Evolutionary conservation across 495 filamentous ascomycete genomes (phyloP).

Genomic region (Neurospora sp.): DNA sequence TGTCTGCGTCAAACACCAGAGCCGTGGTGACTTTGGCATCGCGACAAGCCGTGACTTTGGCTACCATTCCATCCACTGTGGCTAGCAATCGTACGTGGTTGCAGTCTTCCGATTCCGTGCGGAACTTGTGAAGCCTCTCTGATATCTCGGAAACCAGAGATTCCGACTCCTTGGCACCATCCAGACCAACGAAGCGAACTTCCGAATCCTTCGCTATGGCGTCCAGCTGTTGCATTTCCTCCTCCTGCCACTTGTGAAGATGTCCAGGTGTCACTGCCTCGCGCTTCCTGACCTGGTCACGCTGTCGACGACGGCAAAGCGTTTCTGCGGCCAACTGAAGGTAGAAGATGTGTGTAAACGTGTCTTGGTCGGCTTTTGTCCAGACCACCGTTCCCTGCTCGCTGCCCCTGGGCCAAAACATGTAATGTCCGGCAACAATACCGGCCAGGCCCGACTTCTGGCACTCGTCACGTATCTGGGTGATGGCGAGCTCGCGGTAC

Average conservation of each 20-base stretch:
- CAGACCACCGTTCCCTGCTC: conserved; percentile 22
- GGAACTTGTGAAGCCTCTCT: conserved; percentile 30
- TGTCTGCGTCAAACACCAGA: conserved; percentile 50
- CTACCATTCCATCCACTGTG: conserved; percentile 31
- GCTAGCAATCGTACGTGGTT: conserved; percentile 19
- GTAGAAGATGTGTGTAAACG: conserved; percentile 54
- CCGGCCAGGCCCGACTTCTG: conserved; percentile 24
- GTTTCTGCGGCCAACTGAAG: conserved; percentile 33
- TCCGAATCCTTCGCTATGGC: conserved; percentile 34
- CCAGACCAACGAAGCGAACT: conserved; percentile 38
- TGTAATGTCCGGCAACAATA: conserved; percentile 51
- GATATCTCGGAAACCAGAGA: conserved; percentile 12
- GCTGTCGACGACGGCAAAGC: conserved; percentile 23
- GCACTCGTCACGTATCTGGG: conserved; percentile 33
- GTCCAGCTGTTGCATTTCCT: conserved; percentile 40
- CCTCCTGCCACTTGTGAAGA: conserved; percentile 42
- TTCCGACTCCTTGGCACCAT: background rate
- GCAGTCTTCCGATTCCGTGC: conserved; percentile 25
- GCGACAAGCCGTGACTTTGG: background rate
- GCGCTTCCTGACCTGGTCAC: conserved; percentile 34
- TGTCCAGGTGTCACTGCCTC: conserved; percentile 25
- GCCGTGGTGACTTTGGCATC: conserved; percentile 19
- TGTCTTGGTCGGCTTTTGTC: conserved; percentile 38
- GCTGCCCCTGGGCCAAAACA: conserved; percentile 45
- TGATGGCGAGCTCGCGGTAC: conserved; percentile 41